phyloP scores from a whole-genome alignment of 176 grass and related monocot genomes.

The Coix lacrymajobi region DNA sequence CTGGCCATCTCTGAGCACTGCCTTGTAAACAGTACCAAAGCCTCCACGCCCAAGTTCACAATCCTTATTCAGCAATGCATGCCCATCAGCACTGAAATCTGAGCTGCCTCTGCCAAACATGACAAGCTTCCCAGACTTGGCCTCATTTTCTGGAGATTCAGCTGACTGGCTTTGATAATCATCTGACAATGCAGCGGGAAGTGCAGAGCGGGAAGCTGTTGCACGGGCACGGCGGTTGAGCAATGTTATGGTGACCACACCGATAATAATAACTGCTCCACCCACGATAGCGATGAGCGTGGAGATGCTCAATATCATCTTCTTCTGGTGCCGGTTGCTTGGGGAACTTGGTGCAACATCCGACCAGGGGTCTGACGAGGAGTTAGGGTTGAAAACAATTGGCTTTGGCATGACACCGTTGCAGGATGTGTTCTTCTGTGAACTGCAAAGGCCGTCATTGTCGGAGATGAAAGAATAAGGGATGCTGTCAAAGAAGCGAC shows the following conservation, averaged over 20 bases:
- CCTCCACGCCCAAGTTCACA: slow-evolving; percentile 82
- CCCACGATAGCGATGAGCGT: slow-evolving; percentile 70
- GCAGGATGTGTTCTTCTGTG: slow-evolving; percentile 51
- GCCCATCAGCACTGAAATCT: slow-evolving; percentile 56
- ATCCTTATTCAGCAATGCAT: slow-evolving; percentile 75
- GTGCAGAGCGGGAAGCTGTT: slow-evolving; percentile 14
- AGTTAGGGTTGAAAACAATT: slow-evolving; percentile 80
- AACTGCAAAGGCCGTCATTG: slow-evolving; percentile 62
- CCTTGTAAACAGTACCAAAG: slow-evolving; percentile 80
- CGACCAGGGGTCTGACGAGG: slow-evolving; percentile 41
- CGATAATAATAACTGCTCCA: slow-evolving; percentile 50
- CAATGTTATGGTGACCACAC: slow-evolving; percentile 56
- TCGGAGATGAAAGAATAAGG: slow-evolving; percentile 53
- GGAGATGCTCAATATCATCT: slow-evolving; percentile 77
- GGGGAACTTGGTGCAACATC: slow-evolving; percentile 25
- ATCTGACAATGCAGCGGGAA: slow-evolving; percentile 44
- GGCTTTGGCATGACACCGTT: slow-evolving; percentile 60
- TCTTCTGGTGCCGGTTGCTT: slow-evolving; percentile 56
- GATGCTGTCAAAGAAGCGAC: slow-evolving; percentile 61
- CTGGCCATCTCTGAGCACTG: slow-evolving; percentile 58
- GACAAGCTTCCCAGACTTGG: slow-evolving; percentile 58
- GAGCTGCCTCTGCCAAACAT: slow-evolving; percentile 57
- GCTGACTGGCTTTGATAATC: slow-evolving; percentile 44
- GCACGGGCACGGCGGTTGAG: slow-evolving; percentile 45
- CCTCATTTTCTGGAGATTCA: slow-evolving; percentile 49